Evolutionary conservation across 2,329 filamentous ascomycete genomes (phyloP), one percentile per base, ranked within the genome.

Genomic region (Diaporthe sp.): DNA sequence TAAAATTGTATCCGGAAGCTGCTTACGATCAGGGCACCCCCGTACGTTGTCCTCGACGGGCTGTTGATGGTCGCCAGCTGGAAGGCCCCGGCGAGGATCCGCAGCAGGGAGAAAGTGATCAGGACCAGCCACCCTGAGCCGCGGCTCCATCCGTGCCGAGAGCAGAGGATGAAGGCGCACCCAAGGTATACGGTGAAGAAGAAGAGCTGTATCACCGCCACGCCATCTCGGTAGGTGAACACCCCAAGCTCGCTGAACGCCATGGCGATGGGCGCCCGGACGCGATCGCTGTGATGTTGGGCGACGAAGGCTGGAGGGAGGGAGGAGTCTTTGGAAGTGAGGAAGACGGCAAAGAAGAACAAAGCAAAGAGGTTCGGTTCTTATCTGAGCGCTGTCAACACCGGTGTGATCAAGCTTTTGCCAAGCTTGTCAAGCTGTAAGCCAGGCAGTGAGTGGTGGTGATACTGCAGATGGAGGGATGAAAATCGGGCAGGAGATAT

Each of bases 131-230:
- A 83, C 53, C 80, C 81, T 62, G 79, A 81, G 51, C 76, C 76
- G n/a, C 80, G 79, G 51, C 77, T 80, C 77, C 78, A 82, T 39
- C 81, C 81, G 17, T 79, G 76, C 0, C 79, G 78, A 1, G 75
- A 80, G 78, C 81, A 82, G 42, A 82, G 79, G 57, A 82, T 78
- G 39, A 82, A 22, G 1, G 77, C 78, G 42, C 78, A 78, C 10
- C 76, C 78, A 15, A 82, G 76, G 22, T 80, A 77, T 31, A 81
- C 72, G 5, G 81, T 79, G 46, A 82, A 83, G 25, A 65, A 65
- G 60, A 65, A 65, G 46, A 83, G 79, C 72, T 82, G 81, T 7
- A 82, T 77, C 67, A 81, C 81, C 25, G 81, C 81, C n/a, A 83
- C 79, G 34, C 80, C 80, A 62, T 82, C 76, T 19, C 76, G 65